Evolutionary conservation across 1,139 yeast species (phyloP), one percentile per base, ranked within the genome.

Genomic region (Yamadazyma dendronema): DNA sequence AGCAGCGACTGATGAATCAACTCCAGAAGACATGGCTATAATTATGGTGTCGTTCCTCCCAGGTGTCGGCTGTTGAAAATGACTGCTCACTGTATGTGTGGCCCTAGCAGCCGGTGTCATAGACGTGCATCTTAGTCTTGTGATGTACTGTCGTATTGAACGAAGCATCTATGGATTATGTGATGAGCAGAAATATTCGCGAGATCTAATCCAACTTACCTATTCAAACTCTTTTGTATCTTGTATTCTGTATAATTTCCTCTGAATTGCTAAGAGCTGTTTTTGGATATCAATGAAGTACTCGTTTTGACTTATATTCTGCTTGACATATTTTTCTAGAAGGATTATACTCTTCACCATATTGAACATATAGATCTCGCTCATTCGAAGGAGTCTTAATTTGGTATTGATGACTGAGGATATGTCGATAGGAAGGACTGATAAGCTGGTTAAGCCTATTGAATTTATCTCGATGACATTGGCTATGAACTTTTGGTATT

Each of bases 1-100:
- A 0, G 97, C 97, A 2, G 86, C 79, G 1, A 92, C 89, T 1
- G 96, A 84, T 0, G 97, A 89, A 58, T 92, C 98, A 0, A 92
- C 97, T 0, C 99, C 99, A 0, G 96, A 85, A 1, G 96, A 88
- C 97, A 92, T 88, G 16, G 97, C 96, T 2, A 92, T 77, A 25
- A 85, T 67, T 16, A 92, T 74, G 36, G 71, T 77, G 52, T 86
- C 95, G 26, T 72, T 57, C 4, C 49, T 48, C 1, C 45, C 42
- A 0, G 94, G 92, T 21, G 53, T 49, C 4, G 59, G 61, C 46
- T 77, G 84, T 2, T 39, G 33, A 36, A 60, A 45, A 19, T 30
- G 30, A 27, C 33, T 22, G n/a, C 5, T 12, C 31, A 9, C 9
- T n/a, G n/a, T n/a, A n/a, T n/a, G n/a, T n/a, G n/a, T n/a, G n/a